Base-by-base conservation (phyloP, 768 basidiomycete species). In the Leucogyrophana mollusca region DNA sequence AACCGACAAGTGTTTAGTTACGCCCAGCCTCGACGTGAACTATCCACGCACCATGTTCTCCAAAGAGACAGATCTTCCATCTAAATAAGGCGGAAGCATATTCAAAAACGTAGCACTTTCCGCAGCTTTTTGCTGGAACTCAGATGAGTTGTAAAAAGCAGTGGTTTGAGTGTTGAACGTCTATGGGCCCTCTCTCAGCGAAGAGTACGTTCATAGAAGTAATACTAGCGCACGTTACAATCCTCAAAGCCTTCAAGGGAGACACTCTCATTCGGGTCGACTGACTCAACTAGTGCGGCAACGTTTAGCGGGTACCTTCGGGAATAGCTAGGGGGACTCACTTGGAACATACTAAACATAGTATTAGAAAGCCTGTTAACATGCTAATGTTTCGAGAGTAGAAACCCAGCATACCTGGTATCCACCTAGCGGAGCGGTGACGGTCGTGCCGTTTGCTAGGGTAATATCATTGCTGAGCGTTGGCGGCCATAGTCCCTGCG, bases 401-500 rank as follows among this genome's bases (percentile, higher is more conserved):
- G 16, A 37, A 37, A 21, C 7, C 20, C 32, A 4, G 47, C 66
- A n/a, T 24, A 67, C 66, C 55, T 87, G 86, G 60, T 87, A 90
- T 7, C 88, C 88, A 14, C 61, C 65, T 1, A 87, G 62, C 4
- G 88, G 85, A 8, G 76, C 81, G 2, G 62, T 60, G 46, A 89
- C 62, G 9, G 62, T 75, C 2, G 82, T 73, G 2, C 83, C 80
- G 56, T 90, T 84, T 1, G 87, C 82, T n/a, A 90, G 69, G 1
- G 76, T 78, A 11, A 71, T 78, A 16, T 67, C 77, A 40, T 75
- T 76, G 18, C 60, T 53, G 11, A 52, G 21, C 4, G 73, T 78
- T 2, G 68, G 62, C 2, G 85, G 87, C 67, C 76, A 84, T 35
- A 90, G 58, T 10, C 87, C 87, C 60, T 90, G 88, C 9, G 83